Evolutionary conservation across 441 rosid species (phyloP).

Genomic region (Populus hybrid): DNA sequence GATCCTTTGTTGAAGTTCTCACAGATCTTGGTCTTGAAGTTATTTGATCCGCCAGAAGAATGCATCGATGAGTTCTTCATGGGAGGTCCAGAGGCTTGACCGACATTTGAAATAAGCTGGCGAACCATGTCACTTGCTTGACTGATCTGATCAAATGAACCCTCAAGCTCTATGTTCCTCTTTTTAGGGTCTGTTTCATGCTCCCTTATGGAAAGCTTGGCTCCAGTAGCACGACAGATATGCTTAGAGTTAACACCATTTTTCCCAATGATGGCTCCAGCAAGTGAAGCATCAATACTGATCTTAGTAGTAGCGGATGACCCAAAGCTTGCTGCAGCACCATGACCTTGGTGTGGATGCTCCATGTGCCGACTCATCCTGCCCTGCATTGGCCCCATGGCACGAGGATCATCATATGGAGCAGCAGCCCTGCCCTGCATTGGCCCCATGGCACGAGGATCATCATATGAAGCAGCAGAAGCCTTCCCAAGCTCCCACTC

Average conservation of each 20-base stretch:
- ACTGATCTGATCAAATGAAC: slow-evolving; percentile 87
- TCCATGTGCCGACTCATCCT: slow-evolving; percentile 53
- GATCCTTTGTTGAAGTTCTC: slow-evolving; percentile 82
- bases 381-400: slow-evolving; percentile 37
- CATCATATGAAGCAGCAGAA: slow-evolving; percentile 32
- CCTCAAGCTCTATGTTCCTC: slow-evolving; percentile 93
- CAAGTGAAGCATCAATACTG: slow-evolving; percentile 87
- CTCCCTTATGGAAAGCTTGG: slow-evolving; percentile 79
- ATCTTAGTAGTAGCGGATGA: slow-evolving; percentile 87
- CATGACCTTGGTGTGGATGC: slow-evolving; percentile 41
- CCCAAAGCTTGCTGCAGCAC: slow-evolving; percentile 74
- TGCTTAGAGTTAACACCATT: slow-evolving; percentile 92
- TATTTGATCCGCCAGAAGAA: slow-evolving; percentile 46
- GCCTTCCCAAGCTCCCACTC: slow-evolving; percentile 78
- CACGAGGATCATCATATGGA: slow-evolving; percentile 59
- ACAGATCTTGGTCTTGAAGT: slow-evolving; percentile 85
- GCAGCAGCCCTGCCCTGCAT: not conserved
- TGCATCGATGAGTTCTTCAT: slow-evolving; percentile 32
- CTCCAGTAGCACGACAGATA: slow-evolving; percentile 80
- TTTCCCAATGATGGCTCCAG: slow-evolving; percentile 93
- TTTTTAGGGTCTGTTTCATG: slow-evolving; percentile 71
- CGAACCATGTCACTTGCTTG: slow-evolving; percentile 95
- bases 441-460: not conserved
- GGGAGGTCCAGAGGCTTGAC: slow-evolving; percentile 41
- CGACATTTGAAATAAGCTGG: slow-evolving; percentile 66